Conservation (phyloP, 176 grass and related monocot species). For the Musa acuminata region DNA sequence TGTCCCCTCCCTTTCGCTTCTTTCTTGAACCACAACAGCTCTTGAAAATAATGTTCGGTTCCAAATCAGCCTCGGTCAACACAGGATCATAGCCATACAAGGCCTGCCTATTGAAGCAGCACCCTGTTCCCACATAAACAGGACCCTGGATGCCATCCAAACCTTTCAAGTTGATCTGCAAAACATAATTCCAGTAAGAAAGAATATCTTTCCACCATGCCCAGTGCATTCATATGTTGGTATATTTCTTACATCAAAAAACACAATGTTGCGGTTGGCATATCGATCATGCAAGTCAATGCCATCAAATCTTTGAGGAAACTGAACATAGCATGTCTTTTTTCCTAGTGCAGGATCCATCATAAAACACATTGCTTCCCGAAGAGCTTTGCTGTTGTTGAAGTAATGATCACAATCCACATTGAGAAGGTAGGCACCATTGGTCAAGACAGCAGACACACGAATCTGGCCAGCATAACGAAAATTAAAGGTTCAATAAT, state of each 20-base stretch:
- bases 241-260: constrained; percentile 73
- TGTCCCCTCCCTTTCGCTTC: constrained; percentile 52
- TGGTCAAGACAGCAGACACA: constrained; percentile 94
- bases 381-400: constrained; percentile 96
- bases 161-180: constrained; percentile 95
- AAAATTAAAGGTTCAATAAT: constrained; percentile 10
- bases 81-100: constrained; percentile 91
- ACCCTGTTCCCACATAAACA: constrained; percentile 81
- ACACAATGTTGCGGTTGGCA: constrained; percentile 94
- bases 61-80: constrained; percentile 91
- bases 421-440: constrained; percentile 90
- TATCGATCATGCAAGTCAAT: constrained; percentile 91
- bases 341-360: constrained; percentile 76
- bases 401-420: constrained; percentile 99
- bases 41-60: constrained; percentile 83
- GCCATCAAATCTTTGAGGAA: constrained; percentile 93
- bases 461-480: constrained; percentile 43
- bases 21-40: constrained; percentile 97
- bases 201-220: background rate
- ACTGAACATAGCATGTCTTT: constrained; percentile 92
- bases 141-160: constrained; percentile 94
- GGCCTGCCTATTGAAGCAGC: constrained; percentile 85
- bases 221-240: background rate
- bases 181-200: constrained; percentile 22
- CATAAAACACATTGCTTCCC: constrained; percentile 97